These are phyloP conservation scores for Lablab purpureus DNA, from an alignment of 306 rosid species.

Conservation along the genomic window DNA sequence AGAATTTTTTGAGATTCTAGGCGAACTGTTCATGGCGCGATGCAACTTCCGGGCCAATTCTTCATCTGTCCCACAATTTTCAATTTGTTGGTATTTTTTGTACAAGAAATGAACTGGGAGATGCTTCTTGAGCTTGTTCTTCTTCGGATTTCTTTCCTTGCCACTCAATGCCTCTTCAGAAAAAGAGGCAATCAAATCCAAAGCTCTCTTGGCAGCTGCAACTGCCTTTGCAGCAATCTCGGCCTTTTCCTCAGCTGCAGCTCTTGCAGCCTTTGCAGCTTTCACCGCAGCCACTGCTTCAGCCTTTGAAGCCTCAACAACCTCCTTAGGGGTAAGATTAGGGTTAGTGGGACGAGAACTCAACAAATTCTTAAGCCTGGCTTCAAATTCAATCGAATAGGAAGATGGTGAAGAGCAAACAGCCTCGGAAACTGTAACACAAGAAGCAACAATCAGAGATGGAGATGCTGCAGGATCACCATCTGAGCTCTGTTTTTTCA, in stretches of 20 bases:
- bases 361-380: conserved; percentile 67
- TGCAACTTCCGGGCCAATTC: conserved; percentile 87
- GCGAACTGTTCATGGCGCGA: conserved; percentile 89
- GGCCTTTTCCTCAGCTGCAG: conserved; percentile 80
- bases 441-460: conserved; percentile 55
- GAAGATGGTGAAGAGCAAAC: conserved; percentile 56
- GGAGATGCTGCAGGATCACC: conserved; percentile 59
- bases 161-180: conserved; percentile 60
- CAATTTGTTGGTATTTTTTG: conserved; percentile 80
- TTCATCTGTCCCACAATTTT: conserved; percentile 84
- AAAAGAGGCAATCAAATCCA: conserved; percentile 84
- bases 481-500: conserved; percentile 74
- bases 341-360: conserved; percentile 61
- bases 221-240: conserved; percentile 79
- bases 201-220: conserved; percentile 87
- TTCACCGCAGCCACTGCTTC: conserved; percentile 68
- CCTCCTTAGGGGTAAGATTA: conserved; percentile 74
- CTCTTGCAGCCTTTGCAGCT: conserved; percentile 79
- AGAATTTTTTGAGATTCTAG: conserved; percentile 73
- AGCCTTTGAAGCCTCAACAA: conserved; percentile 71
- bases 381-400: conserved; percentile 61
- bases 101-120: conserved; percentile 91
- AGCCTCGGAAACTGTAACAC: conserved; percentile 50
- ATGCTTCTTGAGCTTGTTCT: conserved; percentile 85
- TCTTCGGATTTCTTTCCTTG: conserved; percentile 67